Base-by-base conservation (phyloP, 495 filamentous ascomycete species). In the Penicillium manginii region DNA sequence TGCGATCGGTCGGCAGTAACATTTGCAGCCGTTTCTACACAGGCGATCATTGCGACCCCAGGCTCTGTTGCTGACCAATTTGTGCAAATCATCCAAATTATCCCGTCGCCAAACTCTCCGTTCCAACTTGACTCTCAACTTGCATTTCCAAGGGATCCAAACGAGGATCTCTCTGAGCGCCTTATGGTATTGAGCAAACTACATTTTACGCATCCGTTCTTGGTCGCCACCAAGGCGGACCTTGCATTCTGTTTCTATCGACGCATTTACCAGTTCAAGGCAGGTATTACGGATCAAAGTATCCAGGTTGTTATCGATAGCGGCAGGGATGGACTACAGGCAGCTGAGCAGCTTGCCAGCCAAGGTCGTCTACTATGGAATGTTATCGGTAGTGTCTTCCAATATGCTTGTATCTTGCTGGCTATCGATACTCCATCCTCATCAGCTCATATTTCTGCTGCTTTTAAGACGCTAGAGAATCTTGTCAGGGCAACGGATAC, bases 161-260 rank as follows among this genome's bases (percentile, higher is more conserved):
- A 52, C 67, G 62, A n/a, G n/a, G n/a, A n/a, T n/a, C n/a, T 59
- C 56, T 73, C 40, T 10, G 59, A 49, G 31, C 65, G 31, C 14
- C n/a, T 70, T 12, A 40, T 37, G 50, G 35, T 54, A 22, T 22
- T 46, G 31, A 33, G 31, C 11, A 11, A n/a, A 5, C 33, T 68
- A 22, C 22, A 65, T 9, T 23, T 58, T 15, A 66, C 52, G 0
- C 66, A 73, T 65, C 66, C 68, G 26, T 73, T 73, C 17, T 55
- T 73, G 10, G 59, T 68, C 15, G 66, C 68, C 42, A 71, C 70
- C 0, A 73, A 68, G 52, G 68, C 68, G 12, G 70, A 73, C 15
- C 52, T 73, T 19, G 68, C 64, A 21, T 62, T 73, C 32, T 71
- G 68, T 49, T 73, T 73, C 61, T 73, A 73, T 57, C 66, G 70